Base-by-base conservation (phyloP, 257 asterid genomes). In the Solanum phureja region DNA sequence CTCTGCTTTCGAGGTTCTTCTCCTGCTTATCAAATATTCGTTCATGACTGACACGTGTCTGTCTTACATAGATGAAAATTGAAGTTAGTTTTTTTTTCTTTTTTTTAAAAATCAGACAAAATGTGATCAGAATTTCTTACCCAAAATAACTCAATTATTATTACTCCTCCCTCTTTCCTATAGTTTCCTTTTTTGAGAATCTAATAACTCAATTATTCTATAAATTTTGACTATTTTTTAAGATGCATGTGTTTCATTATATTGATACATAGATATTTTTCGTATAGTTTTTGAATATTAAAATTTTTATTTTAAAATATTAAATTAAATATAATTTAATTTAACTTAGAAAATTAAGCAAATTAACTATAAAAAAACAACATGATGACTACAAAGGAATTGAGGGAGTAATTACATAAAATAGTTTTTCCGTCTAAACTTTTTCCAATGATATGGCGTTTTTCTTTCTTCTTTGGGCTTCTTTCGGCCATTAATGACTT, bases 21-120 rank as follows among this genome's bases (percentile, higher is more conserved):
- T 27, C 86, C n/a, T 31, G 34, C 18, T 56, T 12, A 62, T 66
- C 83, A 76, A 88, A 75, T 72, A 72, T 24, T 66, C 60, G 83
- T 9, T 64, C 87, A 40, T 8, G 64, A 87, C 86, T 73, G 88
- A 16, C 87, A 84, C 87, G 90, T 85, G 86, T 56, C 89, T 9
- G 46, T 58, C 52, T 4, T 3, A 31, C 13, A 14, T 16, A 0
- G 3, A 16, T 46, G 68, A 16, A 29, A 42, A 27, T 58, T 77
- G 37, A 2, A n/a, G 11, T 23, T 62, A 62, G 29, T 23, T 60
- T 23, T 23, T 60, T 60, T 8, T 23, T 23, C 1, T 23, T 3
- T 62, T 60, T 52, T 52, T 16, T 5, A 5, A 44, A 46, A 58
- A 58, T 19, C 9, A 58, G 66, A 21, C 66, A 58, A 58, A 58